phyloP scores from a whole-genome alignment of 2,329 filamentous ascomycete genomes.

The Nemania diffusa region DNA sequence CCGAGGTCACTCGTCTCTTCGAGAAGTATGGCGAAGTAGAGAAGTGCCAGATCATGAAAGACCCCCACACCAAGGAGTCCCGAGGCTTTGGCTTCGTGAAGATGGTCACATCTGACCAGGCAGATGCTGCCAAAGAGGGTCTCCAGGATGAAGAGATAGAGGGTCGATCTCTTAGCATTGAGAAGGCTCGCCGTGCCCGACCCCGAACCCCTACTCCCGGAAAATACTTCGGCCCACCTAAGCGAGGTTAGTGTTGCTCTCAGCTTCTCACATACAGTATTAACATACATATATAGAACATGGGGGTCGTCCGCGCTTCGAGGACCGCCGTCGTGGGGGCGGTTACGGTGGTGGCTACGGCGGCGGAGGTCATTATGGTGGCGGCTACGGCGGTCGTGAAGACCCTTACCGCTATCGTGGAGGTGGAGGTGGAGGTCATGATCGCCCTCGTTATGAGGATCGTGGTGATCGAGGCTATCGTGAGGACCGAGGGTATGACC shows the following conservation, averaged over 20 bases:
- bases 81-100: slow-evolving; percentile 99
- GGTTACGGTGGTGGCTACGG: slow-evolving; percentile 61
- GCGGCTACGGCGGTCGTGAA: slow-evolving; percentile 63
- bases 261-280: slow-evolving; percentile 12
- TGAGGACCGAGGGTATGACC: slow-evolving; percentile 56
- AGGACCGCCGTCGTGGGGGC: slow-evolving; percentile 54
- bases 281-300: slow-evolving; percentile 49
- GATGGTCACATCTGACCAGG: slow-evolving; percentile 95
- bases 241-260: slow-evolving; percentile 77
- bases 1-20: slow-evolving; percentile 92
- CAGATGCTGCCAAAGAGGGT: slow-evolving; percentile 95
- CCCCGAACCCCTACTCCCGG: slow-evolving; percentile 96
- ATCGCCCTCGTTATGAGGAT: slow-evolving; percentile 51
- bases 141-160: slow-evolving; percentile 95
- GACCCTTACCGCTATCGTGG: slow-evolving; percentile 69
- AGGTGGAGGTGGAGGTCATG: slow-evolving; percentile 58
- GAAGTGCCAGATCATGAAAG: slow-evolving; percentile 99
- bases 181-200: slow-evolving; percentile 95
- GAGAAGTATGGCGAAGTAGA: slow-evolving; percentile 99
- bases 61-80: slow-evolving; percentile 97
- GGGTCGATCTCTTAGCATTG: slow-evolving; percentile 94
- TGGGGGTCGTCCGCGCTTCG: slow-evolving; percentile 56
- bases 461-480: slow-evolving; percentile 59
- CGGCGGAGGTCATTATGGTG: slow-evolving; percentile 37
- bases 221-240: slow-evolving; percentile 98